Evolutionary conservation across 2,329 filamentous ascomycete genomes (phyloP).

Genomic region (Cladorrhinum sp.): DNA sequence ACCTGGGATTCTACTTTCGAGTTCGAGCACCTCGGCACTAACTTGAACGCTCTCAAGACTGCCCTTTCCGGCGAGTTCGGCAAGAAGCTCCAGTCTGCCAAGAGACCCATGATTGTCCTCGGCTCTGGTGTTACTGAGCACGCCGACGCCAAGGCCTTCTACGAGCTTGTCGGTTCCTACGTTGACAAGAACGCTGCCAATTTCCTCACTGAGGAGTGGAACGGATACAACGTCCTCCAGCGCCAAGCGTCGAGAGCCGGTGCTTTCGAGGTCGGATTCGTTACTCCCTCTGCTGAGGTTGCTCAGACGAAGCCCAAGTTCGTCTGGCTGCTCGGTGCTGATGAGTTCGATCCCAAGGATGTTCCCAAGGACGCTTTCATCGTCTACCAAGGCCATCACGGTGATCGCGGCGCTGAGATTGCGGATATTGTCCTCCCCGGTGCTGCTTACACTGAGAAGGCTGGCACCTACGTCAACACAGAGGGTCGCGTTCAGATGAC

Average conservation of each 20-base stretch:
- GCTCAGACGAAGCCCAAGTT: conserved; percentile 89
- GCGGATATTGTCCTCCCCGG: conserved; percentile 93
- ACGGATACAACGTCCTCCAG: conserved; percentile 96
- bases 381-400: conserved; percentile 97
- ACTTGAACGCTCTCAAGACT: conserved; percentile 76
- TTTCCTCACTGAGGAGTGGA: conserved; percentile 89
- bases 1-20: conserved; percentile 92
- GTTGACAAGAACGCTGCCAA: conserved; percentile 89
- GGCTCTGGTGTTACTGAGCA: conserved; percentile 92
- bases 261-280: conserved; percentile 95
- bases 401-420: conserved; percentile 87
- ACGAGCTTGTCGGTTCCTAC: conserved; percentile 84
- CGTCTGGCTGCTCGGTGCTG: conserved; percentile 92
- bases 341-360: conserved; percentile 80
- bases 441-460: conserved; percentile 95
- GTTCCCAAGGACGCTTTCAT: conserved; percentile 96
- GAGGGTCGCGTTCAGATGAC: conserved; percentile 95
- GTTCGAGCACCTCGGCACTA: conserved; percentile 82
- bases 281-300: conserved; percentile 75
- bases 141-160: conserved; percentile 85
- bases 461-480: conserved; percentile 94
- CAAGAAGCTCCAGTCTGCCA: conserved; percentile 82
- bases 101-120: conserved; percentile 95
- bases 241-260: conserved; percentile 87
- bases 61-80: conserved; percentile 84